Evolutionary conservation across 176 grass and related monocot genomes (phyloP).

Genomic region (Zoysia japonica): DNA sequence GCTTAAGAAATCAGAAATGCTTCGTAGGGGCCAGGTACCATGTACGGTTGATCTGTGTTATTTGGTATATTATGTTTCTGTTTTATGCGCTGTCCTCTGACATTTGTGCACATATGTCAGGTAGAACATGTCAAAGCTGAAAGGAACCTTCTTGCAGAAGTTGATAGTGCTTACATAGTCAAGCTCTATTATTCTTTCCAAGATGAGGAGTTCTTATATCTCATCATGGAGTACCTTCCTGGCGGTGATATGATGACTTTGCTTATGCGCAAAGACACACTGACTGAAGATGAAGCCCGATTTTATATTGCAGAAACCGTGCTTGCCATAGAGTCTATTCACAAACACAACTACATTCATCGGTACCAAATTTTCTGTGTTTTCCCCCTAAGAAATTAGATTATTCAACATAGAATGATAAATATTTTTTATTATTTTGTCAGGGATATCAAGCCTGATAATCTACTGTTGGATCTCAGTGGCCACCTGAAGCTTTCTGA

Average conservation of each 20-base stretch:
- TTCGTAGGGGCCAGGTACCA: constrained; percentile 96
- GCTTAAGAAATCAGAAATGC: constrained; percentile 99
- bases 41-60: constrained; percentile 34
- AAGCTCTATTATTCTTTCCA: constrained; percentile 97
- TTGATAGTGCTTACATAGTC: constrained; percentile 95
- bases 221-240: constrained; percentile 99
- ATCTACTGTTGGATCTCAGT: constrained; percentile 84
- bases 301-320: constrained; percentile 99
- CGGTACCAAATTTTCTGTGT: constrained; percentile 50
- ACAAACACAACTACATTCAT: constrained; percentile 97
- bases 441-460: constrained; percentile 99
- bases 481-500: constrained; percentile 98
- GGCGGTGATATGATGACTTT: constrained; percentile 99
- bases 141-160: constrained; percentile 98
- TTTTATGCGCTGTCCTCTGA: constrained; percentile 22
- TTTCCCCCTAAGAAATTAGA: background rate
- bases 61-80: constrained; percentile 38
- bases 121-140: constrained; percentile 99
- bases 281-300: constrained; percentile 87
- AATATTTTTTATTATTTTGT: constrained; percentile 34
- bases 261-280: constrained; percentile 94
- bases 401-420: constrained; percentile 16
- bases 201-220: constrained; percentile 94
- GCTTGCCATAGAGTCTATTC: constrained; percentile 93
- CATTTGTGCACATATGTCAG: constrained; percentile 46